Conservation (phyloP, 2,329 filamentous ascomycete genomes). For the Fusarium pilosicola region DNA sequence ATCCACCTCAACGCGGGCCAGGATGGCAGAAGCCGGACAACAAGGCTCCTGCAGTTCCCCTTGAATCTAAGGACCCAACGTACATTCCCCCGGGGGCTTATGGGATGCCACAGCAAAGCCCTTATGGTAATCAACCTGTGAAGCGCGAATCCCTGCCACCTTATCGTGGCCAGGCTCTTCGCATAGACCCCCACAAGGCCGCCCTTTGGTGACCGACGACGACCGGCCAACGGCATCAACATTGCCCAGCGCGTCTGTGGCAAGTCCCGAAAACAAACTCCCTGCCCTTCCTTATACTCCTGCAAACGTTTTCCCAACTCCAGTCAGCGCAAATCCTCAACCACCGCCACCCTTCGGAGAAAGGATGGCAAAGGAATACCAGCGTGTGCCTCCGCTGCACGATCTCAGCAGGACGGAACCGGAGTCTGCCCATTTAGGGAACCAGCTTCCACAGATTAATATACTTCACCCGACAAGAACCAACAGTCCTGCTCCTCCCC, state of each 20-base stretch:
- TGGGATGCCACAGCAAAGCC: conserved; percentile 64
- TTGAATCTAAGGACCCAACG: conserved; percentile 83
- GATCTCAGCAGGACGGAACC: conserved; percentile 66
- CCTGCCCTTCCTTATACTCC: conserved; percentile 66
- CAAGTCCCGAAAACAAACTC: conserved; percentile 71
- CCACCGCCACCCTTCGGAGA: conserved; percentile 57
- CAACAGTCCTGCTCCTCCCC: conserved; percentile 57
- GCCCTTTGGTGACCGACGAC: conserved; percentile 65
- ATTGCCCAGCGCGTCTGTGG: conserved; percentile 65
- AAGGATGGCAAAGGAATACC: conserved; percentile 66
- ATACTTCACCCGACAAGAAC: conserved; percentile 62
- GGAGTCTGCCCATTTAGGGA: conserved; percentile 63
- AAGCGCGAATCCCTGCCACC: conserved; percentile 68
- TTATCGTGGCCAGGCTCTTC: conserved; percentile 69
- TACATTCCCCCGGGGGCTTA: conserved; percentile 71
- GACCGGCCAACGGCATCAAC: conserved; percentile 69
- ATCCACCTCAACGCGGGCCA: conserved; percentile 79
- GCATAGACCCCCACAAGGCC: conserved; percentile 72
- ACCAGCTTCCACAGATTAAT: conserved; percentile 66
- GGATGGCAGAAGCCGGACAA: conserved; percentile 80
- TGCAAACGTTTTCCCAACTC: conserved; percentile 69
- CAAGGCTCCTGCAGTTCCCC: conserved; percentile 74
- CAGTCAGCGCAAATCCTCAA: conserved; percentile 66
- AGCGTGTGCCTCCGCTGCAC: conserved; percentile 69
- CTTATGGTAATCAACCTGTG: conserved; percentile 50